phyloP scores from a whole-genome alignment of 495 filamentous ascomycete genomes.

The Astrothelium subdiscretum region DNA sequence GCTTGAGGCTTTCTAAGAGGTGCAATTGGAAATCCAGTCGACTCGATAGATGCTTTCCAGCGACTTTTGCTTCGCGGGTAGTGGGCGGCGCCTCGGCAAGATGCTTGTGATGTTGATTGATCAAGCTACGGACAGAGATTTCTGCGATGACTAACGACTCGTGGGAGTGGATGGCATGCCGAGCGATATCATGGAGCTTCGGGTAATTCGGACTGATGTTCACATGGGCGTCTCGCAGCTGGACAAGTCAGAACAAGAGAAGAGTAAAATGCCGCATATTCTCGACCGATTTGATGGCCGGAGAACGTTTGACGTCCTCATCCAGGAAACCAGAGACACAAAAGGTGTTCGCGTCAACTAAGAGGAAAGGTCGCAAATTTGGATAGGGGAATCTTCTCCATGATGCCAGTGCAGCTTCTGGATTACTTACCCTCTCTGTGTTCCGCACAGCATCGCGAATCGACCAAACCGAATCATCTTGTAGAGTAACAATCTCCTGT shows the following conservation, averaged over 20 bases:
- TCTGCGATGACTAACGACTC: background rate
- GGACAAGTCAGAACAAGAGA: background rate
- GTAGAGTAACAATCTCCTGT: background rate
- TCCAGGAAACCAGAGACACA: too few species aligned
- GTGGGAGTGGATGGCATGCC: background rate
- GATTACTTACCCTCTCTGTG: background rate
- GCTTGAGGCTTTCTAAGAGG: background rate
- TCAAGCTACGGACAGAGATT: background rate
- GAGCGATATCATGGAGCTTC: background rate
- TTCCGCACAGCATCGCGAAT: background rate
- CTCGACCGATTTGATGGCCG: background rate
- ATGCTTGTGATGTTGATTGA: background rate
- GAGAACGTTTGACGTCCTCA: background rate
- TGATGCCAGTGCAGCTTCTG: background rate
- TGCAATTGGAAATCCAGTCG: background rate
- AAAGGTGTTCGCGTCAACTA: too few species aligned
- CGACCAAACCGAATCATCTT: background rate
- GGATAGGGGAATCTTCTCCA: background rate
- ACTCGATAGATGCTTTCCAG: background rate
- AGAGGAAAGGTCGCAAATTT: too few species aligned
- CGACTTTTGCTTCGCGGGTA: background rate
- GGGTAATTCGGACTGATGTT: background rate
- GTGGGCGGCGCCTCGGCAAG: background rate
- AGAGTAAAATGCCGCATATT: background rate
- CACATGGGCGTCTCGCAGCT: background rate